Evolutionary conservation across 352 stramenopile species (phyloP), one percentile per base, ranked within the genome.

Genomic region (Aphanomyces cochlioides): DNA sequence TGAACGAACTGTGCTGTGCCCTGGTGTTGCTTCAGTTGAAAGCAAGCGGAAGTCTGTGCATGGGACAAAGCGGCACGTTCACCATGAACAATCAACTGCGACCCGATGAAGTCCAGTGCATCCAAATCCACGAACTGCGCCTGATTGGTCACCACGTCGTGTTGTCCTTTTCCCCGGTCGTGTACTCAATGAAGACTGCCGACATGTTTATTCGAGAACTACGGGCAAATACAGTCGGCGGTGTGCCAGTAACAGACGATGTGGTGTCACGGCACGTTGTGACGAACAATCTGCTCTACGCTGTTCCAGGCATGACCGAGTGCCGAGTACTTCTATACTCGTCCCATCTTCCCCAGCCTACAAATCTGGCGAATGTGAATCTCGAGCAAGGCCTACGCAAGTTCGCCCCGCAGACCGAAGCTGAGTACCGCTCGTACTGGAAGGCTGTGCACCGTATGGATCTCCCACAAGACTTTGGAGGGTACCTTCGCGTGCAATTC

Each of bases 381-480:
- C 13, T 47, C 53, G 53, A 48, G 56, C 38, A 13, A 28, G 73
- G 64, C 41, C 70, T 66, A 10, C 47, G 64, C 45, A 59, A 48
- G 54, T 48, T 72, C 56, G 41, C 48, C 41, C 78, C 75, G 19
- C 48, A 61, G 54, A 75, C 72, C 4, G 69, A 79, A n/a, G 69
- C 74, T 43, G 77, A 84, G 5, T 82, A 77, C 43, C 72, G 75
- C 65, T 57, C 21, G 10, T 80, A 82, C 28, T 84, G 78, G 78
- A 38, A 75, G 5, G 61, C 70, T 43, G 73, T 82, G 13, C 76
- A 82, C 58, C 67, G 78, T 34, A 82, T 82, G 38, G 60, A 56
- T 17, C 72, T 85, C 6, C 75, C 78, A 13, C 12, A 75, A 38
- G 37, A 75, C 21, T 75, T 83, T 69, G 77, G 79, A 48, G 79